Evolutionary conservation across 768 basidiomycete species (phyloP), one percentile per base, ranked within the genome.

Genomic region (Agrocybe praecox): DNA sequence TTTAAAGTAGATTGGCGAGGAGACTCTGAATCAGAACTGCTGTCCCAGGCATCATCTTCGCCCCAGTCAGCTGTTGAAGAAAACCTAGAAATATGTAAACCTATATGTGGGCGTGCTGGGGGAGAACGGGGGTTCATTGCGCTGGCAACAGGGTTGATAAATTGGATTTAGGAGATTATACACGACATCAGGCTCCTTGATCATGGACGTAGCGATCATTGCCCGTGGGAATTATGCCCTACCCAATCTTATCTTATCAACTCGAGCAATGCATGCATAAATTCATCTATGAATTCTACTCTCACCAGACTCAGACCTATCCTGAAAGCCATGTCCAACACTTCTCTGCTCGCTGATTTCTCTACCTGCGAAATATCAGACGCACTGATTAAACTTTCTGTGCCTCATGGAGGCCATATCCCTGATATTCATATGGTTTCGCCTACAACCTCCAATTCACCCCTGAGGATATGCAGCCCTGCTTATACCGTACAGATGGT

Each of bases 401-500:
- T 83, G 14, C 73, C 82, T 12, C 81, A 86, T 61, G 94, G 92
- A 0, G 94, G 95, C 1, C 79, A 85, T 64, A 79, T 97, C n/a
- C 87, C 92, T 2, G 93, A 94, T 68, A 81, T 97, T 11, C 72
- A 80, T 52, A 72, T 82, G 74, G 62, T 83, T 53, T 85, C 87
- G 11, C 76, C 83, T 2, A 71, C 73, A 21, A 65, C 73, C 0
- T 59, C 65, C 6, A 60, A 56, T 23, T 64, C 73, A 17, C 56
- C 60, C 2, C 50, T 74, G 10, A 75, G 76, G 44, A 71, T 80
- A 36, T 91, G 89, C 65, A 91, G 87, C 2, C 89, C 87, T 32
- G 95, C 92, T 2, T 95, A 92, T 68, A 96, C 95, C 1, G 93
- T 96, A 36, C 79, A 86, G 72, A 91, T 96, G 84, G 90, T 92